phyloP scores from a whole-genome alignment of 2,329 filamentous ascomycete species.

The Cladosporium sp. region DNA sequence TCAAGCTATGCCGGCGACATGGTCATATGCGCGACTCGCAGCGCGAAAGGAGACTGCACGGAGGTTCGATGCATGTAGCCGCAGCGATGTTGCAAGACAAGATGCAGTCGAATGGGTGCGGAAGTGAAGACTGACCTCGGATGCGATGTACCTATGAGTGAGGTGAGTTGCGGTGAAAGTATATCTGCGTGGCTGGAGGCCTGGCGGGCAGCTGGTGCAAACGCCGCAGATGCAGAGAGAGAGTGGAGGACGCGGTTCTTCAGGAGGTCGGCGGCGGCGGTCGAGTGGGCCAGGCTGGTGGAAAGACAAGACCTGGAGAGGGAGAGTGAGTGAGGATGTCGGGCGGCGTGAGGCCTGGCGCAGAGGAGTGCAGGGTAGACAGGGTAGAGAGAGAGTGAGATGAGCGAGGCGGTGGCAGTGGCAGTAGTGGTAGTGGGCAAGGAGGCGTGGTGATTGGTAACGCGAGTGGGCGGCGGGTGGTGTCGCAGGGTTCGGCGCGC shows the following conservation, averaged over 20 bases:
- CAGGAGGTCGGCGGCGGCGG: conserved; percentile 11
- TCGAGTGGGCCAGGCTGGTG: background rate
- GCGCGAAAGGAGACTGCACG: background rate
- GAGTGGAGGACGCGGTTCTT: background rate
- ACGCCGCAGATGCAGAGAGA: conserved; percentile 5
- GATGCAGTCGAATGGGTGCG: background rate
- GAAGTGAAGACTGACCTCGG: conserved; percentile 12
- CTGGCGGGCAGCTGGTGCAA: conserved; percentile 11
- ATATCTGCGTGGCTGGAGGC: conserved; percentile 11
- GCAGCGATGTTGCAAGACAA: background rate
- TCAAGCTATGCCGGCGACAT: background rate
- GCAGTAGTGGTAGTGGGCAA: background rate
- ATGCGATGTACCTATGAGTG: conserved; percentile 7
- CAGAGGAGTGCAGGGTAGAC: background rate
- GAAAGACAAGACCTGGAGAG: no score
- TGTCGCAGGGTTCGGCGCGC: background rate
- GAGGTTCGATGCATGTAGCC: background rate
- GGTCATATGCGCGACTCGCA: conserved; percentile 1
- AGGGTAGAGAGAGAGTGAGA: background rate
- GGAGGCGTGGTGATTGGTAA: conserved; percentile 14
- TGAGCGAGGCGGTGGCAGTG: background rate
- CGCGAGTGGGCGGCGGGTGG: background rate
- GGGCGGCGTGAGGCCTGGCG: background rate
- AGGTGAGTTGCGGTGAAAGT: conserved; percentile 8
- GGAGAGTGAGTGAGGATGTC: background rate